Conservation (phyloP, 2,329 filamentous ascomycete genomes). For the Lachnellula willkommii region DNA sequence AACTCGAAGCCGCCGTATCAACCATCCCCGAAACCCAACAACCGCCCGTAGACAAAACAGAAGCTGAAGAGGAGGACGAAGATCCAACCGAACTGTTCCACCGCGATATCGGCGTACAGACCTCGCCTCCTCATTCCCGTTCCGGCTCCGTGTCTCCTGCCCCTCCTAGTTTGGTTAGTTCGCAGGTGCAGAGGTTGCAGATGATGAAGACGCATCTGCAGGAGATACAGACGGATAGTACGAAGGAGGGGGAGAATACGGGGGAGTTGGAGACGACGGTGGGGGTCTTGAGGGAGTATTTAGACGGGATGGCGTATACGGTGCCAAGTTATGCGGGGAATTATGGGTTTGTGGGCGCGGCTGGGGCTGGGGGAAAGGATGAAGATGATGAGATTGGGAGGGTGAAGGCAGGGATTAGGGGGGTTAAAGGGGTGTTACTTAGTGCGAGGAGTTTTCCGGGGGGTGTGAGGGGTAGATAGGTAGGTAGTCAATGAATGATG, state of each 20-base stretch:
- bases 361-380: slow-evolving; percentile 34
- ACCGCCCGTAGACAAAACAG: slow-evolving; percentile 24
- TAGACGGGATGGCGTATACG: slow-evolving; percentile 54
- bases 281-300: slow-evolving; percentile 55
- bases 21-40: slow-evolving; percentile 44
- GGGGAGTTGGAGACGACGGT: slow-evolving; percentile 30
- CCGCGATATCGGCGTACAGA: slow-evolving; percentile 75
- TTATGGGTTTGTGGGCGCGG: slow-evolving; percentile 32
- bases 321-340: slow-evolving; percentile 29
- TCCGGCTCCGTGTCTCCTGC: slow-evolving; percentile 18
- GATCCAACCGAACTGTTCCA: slow-evolving; percentile 77
- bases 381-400: slow-evolving; percentile 67
- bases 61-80: slow-evolving; percentile 43
- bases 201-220: slow-evolving; percentile 23
- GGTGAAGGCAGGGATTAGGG: slow-evolving; percentile 68
- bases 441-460: slow-evolving; percentile 67
- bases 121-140: slow-evolving; percentile 48
- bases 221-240: slow-evolving; percentile 34
- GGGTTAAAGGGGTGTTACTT: slow-evolving; percentile 73
- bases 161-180: slow-evolving; percentile 23
- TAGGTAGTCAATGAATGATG: too few species aligned
- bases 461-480: slow-evolving; percentile 15
- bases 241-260: slow-evolving; percentile 18
- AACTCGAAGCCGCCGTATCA: slow-evolving; percentile 54
- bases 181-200: background rate